Conservation (phyloP, 106 monocot species). For the Platanthera guangdongensis region DNA sequence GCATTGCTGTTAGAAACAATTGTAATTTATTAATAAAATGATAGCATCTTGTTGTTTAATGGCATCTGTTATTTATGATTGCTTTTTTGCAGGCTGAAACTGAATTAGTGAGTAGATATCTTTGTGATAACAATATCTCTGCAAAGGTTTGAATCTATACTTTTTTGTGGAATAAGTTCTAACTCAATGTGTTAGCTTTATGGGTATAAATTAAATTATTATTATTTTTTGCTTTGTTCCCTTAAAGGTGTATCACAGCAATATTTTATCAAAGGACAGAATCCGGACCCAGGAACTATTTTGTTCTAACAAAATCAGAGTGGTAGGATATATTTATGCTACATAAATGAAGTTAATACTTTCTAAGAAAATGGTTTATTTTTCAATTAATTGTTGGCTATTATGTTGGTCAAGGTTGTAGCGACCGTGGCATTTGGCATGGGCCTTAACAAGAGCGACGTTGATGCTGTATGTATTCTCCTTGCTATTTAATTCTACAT, state of each 20-base stretch:
- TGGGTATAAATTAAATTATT: not conserved
- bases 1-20: no score
- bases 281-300: conserved; percentile 66
- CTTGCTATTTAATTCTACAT: not conserved
- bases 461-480: conserved; percentile 58
- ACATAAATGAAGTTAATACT: not conserved
- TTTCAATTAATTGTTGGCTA: not conserved
- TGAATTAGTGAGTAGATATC: conserved; percentile 69
- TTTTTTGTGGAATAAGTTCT: not conserved
- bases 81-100: conserved; percentile 65
- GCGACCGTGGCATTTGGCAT: conserved; percentile 99
- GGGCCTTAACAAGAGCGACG: conserved; percentile 96
- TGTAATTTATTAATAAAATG: no score
- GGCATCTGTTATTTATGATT: not conserved
- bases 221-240: conserved; percentile 4
- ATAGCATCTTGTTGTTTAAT: not conserved
- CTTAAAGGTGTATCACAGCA: conserved; percentile 77
- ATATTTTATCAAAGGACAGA: conserved; percentile 62
- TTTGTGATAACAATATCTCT: conserved; percentile 72
- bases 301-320: conserved; percentile 82
- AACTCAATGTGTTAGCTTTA: not conserved
- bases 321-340: conserved; percentile 39
- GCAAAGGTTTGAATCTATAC: conserved; percentile 56
- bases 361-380: not conserved
- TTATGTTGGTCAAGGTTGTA: conserved; percentile 56